These are phyloP conservation scores for Fusarium luffae DNA, from an alignment of 2,329 filamentous ascomycete species.

Conservation along the genomic window DNA sequence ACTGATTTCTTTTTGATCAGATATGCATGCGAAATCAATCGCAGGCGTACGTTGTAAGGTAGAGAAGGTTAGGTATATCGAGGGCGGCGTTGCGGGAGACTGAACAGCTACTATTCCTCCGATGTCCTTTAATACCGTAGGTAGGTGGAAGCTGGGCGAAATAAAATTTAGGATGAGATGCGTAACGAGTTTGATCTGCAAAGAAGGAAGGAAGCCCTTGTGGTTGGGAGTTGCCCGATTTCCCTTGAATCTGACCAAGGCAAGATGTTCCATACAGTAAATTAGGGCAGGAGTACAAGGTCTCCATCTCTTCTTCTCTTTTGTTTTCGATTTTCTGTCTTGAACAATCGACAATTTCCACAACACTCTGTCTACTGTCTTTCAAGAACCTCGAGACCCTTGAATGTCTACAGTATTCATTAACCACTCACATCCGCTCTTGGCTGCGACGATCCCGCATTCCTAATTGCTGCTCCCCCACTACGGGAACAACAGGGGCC, in stretches of 20 bases:
- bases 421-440: neutral
- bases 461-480: constrained; percentile 25
- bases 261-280: neutral
- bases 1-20: neutral
- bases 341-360: neutral
- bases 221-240: neutral
- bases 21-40: neutral
- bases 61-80: neutral
- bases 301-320: neutral
- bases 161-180: neutral
- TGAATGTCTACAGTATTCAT: neutral
- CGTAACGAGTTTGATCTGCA: neutral
- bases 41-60: neutral
- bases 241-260: neutral
- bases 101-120: neutral
- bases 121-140: too few relatives aligned
- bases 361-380: neutral
- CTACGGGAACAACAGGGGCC: constrained; percentile 34
- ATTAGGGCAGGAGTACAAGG: neutral
- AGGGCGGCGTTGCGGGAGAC: neutral
- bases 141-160: neutral
- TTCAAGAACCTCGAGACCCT: neutral
- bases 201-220: neutral
- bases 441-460: constrained; percentile 7
- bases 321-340: neutral